phyloP scores from a whole-genome alignment of 2,329 filamentous ascomycete genomes.

The Septoria petroselini region DNA sequence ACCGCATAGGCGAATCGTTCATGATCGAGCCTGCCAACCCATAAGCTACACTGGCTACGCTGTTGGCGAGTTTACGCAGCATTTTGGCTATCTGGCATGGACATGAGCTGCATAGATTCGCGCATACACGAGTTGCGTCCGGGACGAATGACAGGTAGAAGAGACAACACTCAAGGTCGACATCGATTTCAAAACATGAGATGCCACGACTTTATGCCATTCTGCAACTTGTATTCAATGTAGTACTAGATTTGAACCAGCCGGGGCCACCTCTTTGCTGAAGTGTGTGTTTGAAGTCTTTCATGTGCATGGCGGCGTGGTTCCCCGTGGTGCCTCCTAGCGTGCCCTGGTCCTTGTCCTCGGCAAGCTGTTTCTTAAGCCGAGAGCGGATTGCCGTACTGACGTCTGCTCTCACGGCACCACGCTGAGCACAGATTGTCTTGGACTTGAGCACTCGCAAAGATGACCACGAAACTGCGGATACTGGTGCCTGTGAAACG shows the following conservation, averaged over 20 bases:
- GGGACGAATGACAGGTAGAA: slow-evolving; percentile 21
- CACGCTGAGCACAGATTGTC: too few relatives aligned
- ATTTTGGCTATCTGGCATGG: slow-evolving; percentile 29
- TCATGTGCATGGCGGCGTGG: slow-evolving; percentile 4
- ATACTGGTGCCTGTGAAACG: slow-evolving; percentile 57
- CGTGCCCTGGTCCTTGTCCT: slow-evolving; percentile 13
- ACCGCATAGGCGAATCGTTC: slow-evolving; percentile 24
- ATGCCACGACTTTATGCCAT: slow-evolving; percentile 20
- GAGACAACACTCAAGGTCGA: slow-evolving; percentile 19
- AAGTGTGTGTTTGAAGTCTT: background rate
- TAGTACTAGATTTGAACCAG: slow-evolving; percentile 26
- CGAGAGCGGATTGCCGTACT: slow-evolving; percentile 16
- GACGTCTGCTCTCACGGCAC: slow-evolving; percentile 15
- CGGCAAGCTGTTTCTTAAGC: slow-evolving; percentile 10
- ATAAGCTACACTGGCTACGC: slow-evolving; percentile 18
- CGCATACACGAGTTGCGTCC: slow-evolving; percentile 13
- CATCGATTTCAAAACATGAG: slow-evolving; percentile 25
- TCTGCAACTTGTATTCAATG: slow-evolving; percentile 30
- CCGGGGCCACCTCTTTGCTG: slow-evolving; percentile 11
- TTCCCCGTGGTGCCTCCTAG: too few relatives aligned
- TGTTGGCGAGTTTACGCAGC: slow-evolving; percentile 17
- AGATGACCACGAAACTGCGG: slow-evolving; percentile 48
- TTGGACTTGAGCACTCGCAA: background rate
- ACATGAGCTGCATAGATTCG: slow-evolving; percentile 21
- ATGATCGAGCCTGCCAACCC: slow-evolving; percentile 9